Conservation (phyloP, 441 rosid species). For the Populus hybrid region DNA sequence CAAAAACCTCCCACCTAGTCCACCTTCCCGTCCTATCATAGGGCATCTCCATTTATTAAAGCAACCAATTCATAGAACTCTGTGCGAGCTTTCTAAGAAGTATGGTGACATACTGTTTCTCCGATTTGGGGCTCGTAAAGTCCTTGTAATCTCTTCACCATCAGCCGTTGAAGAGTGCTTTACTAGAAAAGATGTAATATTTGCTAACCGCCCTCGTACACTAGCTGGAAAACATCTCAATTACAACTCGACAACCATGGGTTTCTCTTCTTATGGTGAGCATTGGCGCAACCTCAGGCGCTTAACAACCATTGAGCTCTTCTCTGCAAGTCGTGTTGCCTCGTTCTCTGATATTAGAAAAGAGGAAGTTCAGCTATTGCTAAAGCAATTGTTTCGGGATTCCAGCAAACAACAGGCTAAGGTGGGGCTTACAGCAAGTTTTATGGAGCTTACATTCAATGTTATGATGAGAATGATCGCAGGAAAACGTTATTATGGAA, state of each 20-base stretch:
- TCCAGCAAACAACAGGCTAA: not conserved
- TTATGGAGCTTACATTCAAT: not conserved
- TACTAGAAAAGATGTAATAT: constrained; percentile 20
- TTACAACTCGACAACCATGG: constrained; percentile 18
- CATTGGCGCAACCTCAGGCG: constrained; percentile 35
- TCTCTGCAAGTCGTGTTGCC: constrained; percentile 18
- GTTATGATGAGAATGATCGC: not conserved
- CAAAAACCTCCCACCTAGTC: constrained; percentile 29
- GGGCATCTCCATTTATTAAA: constrained; percentile 40
- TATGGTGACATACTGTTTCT: constrained; percentile 23
- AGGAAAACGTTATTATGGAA: not conserved
- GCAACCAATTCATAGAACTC: constrained; percentile 18
- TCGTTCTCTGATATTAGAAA: constrained; percentile 5
- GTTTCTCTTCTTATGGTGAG: constrained; percentile 18
- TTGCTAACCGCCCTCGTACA: constrained; percentile 27
- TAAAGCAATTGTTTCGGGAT: constrained; percentile 4
- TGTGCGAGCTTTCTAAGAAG: constrained; percentile 14
- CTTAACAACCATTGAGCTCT: constrained; percentile 18
- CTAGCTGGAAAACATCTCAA: constrained; percentile 13
- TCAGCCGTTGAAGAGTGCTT: constrained; percentile 32
- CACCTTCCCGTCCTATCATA: constrained; percentile 23
- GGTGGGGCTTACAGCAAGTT: not conserved
- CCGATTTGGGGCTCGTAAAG: constrained; percentile 20
- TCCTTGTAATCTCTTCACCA: constrained; percentile 22
- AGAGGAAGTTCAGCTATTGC: constrained; percentile 17